Conservation (phyloP, 805 yeast species). For the Candida qinlingensis region DNA sequence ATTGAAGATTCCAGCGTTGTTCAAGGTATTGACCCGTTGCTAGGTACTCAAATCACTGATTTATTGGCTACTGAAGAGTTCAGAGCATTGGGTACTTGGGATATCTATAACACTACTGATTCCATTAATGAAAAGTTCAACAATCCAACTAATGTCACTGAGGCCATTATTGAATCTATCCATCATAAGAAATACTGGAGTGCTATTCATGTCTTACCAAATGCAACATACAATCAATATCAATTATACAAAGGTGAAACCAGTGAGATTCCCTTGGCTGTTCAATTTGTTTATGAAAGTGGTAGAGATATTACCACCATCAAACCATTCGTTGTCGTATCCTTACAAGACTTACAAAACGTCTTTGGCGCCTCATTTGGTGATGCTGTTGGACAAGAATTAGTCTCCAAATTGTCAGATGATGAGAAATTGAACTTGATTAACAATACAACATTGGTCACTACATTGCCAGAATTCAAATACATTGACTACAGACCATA, state of each 20-base stretch:
- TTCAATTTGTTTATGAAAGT: conserved; percentile 49
- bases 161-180: conserved; percentile 38
- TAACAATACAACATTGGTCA: conserved; percentile 17
- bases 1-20: conserved; percentile 28
- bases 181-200: conserved; percentile 61
- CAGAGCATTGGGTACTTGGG: conserved; percentile 47
- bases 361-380: conserved; percentile 21
- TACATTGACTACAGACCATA: conserved; percentile 46
- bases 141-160: conserved; percentile 20
- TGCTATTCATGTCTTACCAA: conserved; percentile 45
- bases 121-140: conserved; percentile 22
- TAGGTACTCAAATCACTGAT: conserved; percentile 30
- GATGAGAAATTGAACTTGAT: conserved; percentile 22
- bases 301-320: conserved; percentile 57
- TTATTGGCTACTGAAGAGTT: conserved; percentile 42
- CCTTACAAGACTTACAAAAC: conserved; percentile 33
- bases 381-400: conserved; percentile 19
- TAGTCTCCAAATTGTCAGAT: conserved; percentile 27
- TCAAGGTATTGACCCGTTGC: conserved; percentile 5
- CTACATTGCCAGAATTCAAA: conserved; percentile 33
- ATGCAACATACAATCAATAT: conserved; percentile 36
- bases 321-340: conserved; percentile 39
- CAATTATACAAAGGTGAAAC: conserved; percentile 24
- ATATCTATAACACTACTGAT: conserved; percentile 22
- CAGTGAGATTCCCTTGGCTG: conserved; percentile 26